Percentiles rank a stretch among this genome's conserved stretches.
Evolutionary conservation across 176 grass and related monocot genomes (phyloP).

Genomic region (Metroxylon sagu): DNA sequence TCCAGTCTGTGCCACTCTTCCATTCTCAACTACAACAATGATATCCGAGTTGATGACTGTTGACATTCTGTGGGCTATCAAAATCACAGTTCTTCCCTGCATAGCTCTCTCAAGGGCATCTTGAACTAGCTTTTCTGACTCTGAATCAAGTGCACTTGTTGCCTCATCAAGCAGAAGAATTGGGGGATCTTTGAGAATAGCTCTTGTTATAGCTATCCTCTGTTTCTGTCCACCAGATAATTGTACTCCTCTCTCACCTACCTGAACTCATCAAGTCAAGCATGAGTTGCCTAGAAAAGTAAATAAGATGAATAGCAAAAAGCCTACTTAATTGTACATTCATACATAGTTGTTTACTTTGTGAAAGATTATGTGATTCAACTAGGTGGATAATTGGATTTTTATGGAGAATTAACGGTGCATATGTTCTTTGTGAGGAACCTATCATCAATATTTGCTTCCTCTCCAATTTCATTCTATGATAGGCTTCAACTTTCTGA

Average conservation of each 20-base stretch:
- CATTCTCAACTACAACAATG: slow-evolving; percentile 52
- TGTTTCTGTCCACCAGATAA: slow-evolving; percentile 68
- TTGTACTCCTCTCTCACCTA: slow-evolving; percentile 48
- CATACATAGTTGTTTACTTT: too few species aligned
- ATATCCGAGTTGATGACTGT: slow-evolving; percentile 47
- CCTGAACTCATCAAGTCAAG: slow-evolving; percentile 21
- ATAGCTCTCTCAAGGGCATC: slow-evolving; percentile 45
- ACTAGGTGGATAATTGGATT: too few species aligned
- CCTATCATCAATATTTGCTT: too few species aligned
- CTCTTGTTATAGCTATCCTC: slow-evolving; percentile 52
- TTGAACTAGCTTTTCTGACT: slow-evolving; percentile 58
- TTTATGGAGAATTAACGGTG: too few species aligned
- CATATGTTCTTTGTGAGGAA: too few species aligned
- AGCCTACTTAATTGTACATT: too few species aligned
- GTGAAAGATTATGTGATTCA: too few species aligned
- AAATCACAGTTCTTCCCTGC: slow-evolving; percentile 51
- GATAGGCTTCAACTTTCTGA: too few species aligned
- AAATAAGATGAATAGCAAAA: too few species aligned
- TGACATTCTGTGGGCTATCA: slow-evolving; percentile 55
- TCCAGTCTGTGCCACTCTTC: slow-evolving; percentile 41
- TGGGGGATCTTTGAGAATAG: slow-evolving; percentile 51
- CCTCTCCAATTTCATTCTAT: too few species aligned
- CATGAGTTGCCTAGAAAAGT: too few species aligned
- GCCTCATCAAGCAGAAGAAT: slow-evolving; percentile 70
- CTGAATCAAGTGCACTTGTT: slow-evolving; percentile 66